These are phyloP conservation scores for Beta macrorhiza DNA, from an alignment of 179 eudicot genomes.

Conservation along the genomic window DNA sequence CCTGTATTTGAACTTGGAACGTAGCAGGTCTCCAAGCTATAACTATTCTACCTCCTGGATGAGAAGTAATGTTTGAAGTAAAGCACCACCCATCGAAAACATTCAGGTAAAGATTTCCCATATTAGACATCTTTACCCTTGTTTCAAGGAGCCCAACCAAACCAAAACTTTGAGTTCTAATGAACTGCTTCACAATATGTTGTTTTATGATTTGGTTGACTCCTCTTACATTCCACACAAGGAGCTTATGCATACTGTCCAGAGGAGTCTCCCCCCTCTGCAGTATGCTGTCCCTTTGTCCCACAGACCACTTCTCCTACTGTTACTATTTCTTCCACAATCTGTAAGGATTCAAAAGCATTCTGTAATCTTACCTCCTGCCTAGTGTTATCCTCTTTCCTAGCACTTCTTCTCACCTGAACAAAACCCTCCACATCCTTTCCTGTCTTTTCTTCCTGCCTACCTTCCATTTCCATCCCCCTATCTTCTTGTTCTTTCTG, in stretches of 20 bases:
- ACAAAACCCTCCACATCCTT: too few species aligned
- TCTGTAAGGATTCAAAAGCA: too few species aligned
- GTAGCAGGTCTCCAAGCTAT: neutral
- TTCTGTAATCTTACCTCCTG: too few species aligned
- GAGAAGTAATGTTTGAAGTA: neutral
- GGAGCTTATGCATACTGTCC: neutral
- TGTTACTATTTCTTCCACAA: too few species aligned
- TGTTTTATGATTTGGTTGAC: neutral
- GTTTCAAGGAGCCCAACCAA: neutral
- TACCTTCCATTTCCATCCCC: too few species aligned
- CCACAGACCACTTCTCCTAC: too few species aligned
- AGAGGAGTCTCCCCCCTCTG: neutral
- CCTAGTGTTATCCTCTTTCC: too few species aligned
- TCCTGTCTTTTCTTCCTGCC: too few species aligned
- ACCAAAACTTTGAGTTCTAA: neutral
- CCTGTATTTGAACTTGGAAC: neutral
- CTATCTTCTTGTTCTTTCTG: too few species aligned
- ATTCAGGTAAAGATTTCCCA: neutral
- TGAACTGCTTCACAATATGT: neutral
- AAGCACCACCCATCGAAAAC: neutral
- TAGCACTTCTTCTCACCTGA: too few species aligned
- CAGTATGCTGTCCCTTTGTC: neutral
- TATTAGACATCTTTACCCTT: neutral
- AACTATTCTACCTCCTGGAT: neutral
- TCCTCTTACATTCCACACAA: neutral